Base-by-base conservation (phyloP, 2,329 filamentous ascomycete genomes). In the Trichoderma afroharzianum region DNA sequence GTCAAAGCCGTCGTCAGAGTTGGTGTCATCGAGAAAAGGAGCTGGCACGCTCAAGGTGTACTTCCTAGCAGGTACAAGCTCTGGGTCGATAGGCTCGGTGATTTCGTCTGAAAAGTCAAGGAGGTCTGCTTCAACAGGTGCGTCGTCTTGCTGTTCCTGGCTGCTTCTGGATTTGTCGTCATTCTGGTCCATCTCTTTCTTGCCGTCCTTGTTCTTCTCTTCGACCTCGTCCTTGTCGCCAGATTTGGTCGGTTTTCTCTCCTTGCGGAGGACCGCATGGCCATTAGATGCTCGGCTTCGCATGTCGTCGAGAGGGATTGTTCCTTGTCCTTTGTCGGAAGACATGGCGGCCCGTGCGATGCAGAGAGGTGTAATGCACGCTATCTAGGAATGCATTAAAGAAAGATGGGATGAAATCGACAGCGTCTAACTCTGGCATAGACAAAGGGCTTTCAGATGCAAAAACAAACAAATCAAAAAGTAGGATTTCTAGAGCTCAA, bases 251-350 rank as follows among this genome's bases (percentile, higher is more conserved):
- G 61, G n/a, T 57, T 55, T 50, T 71, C 66, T 36, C 70, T 73
- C 24, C 71, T 74, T 61, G 71, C 73, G 36, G 70, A 67, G 50
- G 63, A 74, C 61, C 3, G 68, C 73, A 11, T 71, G 71, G 28
- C 67, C 74, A 28, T 75, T 73, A 18, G 70, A 70, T 21, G 58
- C 47, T 32, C 72, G 74, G n/a, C 62, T 71, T 18, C 73, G 72
- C 63, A 74, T 74, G 21, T 75, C 71, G 24, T 74, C 73, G 39
- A 74, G 71, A 30, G 50, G 71, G 32, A 73, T 70, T 28, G 63
- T 73, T 15, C 68, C 71, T 30, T 71, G 68, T 7, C 61, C 66
- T 33, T 61, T 72, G 21, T 74, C 72, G 30, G 71, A 64, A 18
- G 73, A 63, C 74, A 74, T 75, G 21, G 73, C 68, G 59, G 24